Conservation (phyloP, 345 rosid genomes). For the Moricandia moricandioides region DNA sequence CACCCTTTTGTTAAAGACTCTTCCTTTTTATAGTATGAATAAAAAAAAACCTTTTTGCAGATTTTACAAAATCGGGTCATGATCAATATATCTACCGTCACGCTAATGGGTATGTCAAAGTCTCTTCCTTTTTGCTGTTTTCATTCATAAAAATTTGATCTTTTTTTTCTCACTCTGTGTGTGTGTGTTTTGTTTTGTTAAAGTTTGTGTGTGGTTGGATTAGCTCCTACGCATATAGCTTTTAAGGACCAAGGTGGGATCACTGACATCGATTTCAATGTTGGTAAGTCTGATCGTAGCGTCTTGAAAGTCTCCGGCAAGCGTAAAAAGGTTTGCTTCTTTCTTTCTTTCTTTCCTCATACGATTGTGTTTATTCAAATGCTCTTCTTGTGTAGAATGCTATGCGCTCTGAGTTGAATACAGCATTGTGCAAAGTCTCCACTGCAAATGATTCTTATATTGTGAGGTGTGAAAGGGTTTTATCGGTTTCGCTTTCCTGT, state of each 20-base stretch:
- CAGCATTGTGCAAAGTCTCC: conserved; percentile 84
- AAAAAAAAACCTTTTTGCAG: conserved; percentile 43
- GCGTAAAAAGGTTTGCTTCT: conserved; percentile 66
- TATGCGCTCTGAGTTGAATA: conserved; percentile 77
- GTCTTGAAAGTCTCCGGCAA: conserved; percentile 92
- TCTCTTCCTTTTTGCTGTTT: not conserved
- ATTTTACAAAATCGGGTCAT: conserved; percentile 79
- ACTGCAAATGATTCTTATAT: conserved; percentile 56
- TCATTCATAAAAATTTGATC: too few relatives aligned
- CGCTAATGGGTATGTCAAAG: conserved; percentile 68
- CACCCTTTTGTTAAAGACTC: not conserved
- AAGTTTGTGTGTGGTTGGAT: conserved; percentile 83
- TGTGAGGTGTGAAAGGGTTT: conserved; percentile 62
- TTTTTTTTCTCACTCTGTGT: too few relatives aligned
- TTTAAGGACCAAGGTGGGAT: conserved; percentile 83
- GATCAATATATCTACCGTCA: conserved; percentile 90
- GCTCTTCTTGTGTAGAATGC: conserved; percentile 59
- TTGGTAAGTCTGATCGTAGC: conserved; percentile 96
- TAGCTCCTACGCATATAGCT: conserved; percentile 77
- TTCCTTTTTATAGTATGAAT: not conserved
- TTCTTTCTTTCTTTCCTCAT: too few relatives aligned
- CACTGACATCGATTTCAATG: conserved; percentile 79
- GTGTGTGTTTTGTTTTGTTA: too few relatives aligned
- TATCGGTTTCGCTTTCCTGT: not conserved
- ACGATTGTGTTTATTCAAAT: not conserved